Conservation (phyloP, 495 filamentous ascomycete species). For the Tuber indicum region DNA sequence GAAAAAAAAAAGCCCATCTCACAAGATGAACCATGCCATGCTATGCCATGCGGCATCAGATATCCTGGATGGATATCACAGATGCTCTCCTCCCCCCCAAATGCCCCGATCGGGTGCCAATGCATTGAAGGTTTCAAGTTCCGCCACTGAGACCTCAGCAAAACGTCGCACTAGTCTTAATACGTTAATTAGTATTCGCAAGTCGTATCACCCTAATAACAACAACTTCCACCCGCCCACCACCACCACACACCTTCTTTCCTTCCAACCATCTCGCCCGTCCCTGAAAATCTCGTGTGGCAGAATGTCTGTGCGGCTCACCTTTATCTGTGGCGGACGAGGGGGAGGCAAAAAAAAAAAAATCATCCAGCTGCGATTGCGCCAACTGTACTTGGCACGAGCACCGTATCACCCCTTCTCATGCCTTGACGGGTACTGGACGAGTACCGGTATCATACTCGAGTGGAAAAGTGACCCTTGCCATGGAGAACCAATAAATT, state of each 20-base stretch:
- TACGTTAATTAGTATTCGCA: not conserved
- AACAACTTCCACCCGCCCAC: not conserved
- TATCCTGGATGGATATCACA: not conserved
- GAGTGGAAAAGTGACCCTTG: not conserved
- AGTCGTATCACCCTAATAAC: not conserved
- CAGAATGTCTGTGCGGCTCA: not conserved
- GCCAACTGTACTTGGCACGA: too few species aligned
- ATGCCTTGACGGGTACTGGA: not conserved
- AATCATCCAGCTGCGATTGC: not conserved
- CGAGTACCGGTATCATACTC: too few species aligned
- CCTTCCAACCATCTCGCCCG: not conserved
- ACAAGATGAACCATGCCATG: constrained; percentile 1
- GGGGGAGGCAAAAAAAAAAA: not conserved
- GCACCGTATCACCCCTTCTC: not conserved
- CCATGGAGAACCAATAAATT: too few species aligned
- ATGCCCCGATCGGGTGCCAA: constrained; percentile 22
- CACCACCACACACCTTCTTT: too few species aligned
- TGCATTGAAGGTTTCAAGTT: constrained; percentile 22
- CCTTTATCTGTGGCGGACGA: not conserved
- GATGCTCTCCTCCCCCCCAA: not conserved
- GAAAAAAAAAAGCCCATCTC: not conserved
- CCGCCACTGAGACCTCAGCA: constrained; percentile 27
- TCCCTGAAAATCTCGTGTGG: constrained; percentile 14
- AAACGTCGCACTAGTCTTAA: constrained; percentile 16
- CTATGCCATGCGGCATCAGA: not conserved